Conservation (phyloP, 208 protist species). For the Angomonas ambiguus region DNA sequence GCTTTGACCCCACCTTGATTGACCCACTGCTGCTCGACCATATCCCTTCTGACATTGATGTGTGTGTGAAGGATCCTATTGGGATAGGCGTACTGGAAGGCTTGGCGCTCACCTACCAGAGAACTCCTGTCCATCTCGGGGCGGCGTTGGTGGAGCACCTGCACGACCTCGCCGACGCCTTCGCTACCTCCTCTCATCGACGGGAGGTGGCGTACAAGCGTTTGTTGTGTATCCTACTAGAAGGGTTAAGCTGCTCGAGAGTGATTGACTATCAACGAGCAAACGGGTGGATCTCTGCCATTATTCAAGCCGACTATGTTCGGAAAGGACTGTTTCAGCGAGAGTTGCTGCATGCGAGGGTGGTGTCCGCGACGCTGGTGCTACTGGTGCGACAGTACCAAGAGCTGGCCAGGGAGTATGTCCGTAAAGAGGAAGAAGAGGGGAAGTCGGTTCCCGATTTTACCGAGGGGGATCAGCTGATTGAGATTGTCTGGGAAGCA, state of each 20-base stretch:
- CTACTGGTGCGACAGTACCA: conserved; percentile 75
- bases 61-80: conserved; percentile 50
- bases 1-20: conserved; percentile 56
- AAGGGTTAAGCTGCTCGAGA: conserved; percentile 65
- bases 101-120: conserved; percentile 50
- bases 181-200: conserved; percentile 46
- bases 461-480: conserved; percentile 58
- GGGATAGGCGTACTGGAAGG: conserved; percentile 63
- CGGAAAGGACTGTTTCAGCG: conserved; percentile 69
- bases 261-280: conserved; percentile 59
- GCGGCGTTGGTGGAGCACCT: conserved; percentile 52
- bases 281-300: conserved; percentile 67
- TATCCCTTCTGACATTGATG: conserved; percentile 53
- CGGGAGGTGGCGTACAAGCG: conserved; percentile 63
- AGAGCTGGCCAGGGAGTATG: conserved; percentile 41
- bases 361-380: conserved; percentile 62
- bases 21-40: conserved; percentile 51
- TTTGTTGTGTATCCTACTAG: conserved; percentile 61
- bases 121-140: conserved; percentile 37
- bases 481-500: conserved; percentile 62
- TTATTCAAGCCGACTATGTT: conserved; percentile 75
- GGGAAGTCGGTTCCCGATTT: conserved; percentile 41
- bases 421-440: neutral
- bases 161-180: conserved; percentile 68
- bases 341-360: conserved; percentile 66